Base-by-base conservation (phyloP, 805 yeast genomes). In the Yamadazyma phyllophila region DNA sequence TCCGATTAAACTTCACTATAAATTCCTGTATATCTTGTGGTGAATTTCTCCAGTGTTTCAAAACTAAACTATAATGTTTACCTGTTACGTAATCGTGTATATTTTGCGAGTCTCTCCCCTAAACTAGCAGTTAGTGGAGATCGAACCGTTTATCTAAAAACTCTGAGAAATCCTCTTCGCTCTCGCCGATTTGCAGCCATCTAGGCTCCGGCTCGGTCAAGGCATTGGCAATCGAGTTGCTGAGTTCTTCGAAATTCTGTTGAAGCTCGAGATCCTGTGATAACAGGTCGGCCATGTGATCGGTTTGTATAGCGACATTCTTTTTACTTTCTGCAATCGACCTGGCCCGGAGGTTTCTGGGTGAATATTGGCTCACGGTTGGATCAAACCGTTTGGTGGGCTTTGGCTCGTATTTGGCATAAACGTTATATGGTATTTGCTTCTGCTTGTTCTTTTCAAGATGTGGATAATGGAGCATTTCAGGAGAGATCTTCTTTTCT, bases 391-490 rank as follows among this genome's bases (percentile, higher is more conserved):
- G 4, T n/a, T 29, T 29, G 31, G 31, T 4, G 11, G 16, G 32
- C 15, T 37, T 37, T 15, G 40, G 40, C 32, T 37, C 27, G 20
- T 37, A 37, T 17, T 8, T 26, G 10, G 29, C 17, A 26, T 37
- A 37, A 4, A 26, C 31, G 3, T n/a, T 9, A 27, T 37, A 32
- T 4, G 36, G 36, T 3, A 32, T 14, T n/a, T 26, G 27, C 17
- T 26, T 26, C n/a, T 17, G 31, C 11, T 36, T 14, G 20, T 31
- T 31, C 29, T 24, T 20, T 26, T 43, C 46, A 30, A 43, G 40
- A 31, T 43, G 46, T 5, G 46, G 46, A 16, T 30, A 43, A 14
- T 33, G 9, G 6, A 43, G 38, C 46, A 43, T 43, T 6, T 27
- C 33, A 8, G 39, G 35, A 7, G 41, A 36, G 5, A 43, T 6